phyloP scores from a whole-genome alignment of 495 filamentous ascomycete genomes.

The Annulohypoxylon nitens region DNA sequence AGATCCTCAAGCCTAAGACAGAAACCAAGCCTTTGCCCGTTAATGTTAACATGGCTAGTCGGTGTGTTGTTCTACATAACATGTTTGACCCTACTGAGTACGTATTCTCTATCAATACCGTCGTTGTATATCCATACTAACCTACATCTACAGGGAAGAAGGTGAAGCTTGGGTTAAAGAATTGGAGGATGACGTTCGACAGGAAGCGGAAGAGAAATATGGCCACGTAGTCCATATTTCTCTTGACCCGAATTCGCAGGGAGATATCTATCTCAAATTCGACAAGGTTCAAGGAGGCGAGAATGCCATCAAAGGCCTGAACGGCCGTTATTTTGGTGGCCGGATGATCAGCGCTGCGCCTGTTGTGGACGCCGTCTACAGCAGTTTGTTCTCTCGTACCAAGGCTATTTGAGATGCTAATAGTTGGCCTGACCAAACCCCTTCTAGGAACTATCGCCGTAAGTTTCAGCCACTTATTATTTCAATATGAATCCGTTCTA shows the following conservation, averaged over 20 bases:
- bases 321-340: slow-evolving; percentile 94
- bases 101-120: slow-evolving; percentile 52
- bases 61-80: slow-evolving; percentile 93
- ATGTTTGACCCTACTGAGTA: slow-evolving; percentile 96
- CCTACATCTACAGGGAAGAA: slow-evolving; percentile 73
- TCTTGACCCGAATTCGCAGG: slow-evolving; percentile 91
- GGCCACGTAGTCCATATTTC: slow-evolving; percentile 98
- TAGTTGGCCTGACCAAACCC: slow-evolving; percentile 55
- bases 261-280: slow-evolving; percentile 99
- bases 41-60: slow-evolving; percentile 91
- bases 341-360: slow-evolving; percentile 90
- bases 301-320: slow-evolving; percentile 97
- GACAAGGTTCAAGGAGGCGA: slow-evolving; percentile 93
- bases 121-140: slow-evolving; percentile 57
- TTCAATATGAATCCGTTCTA: background rate
- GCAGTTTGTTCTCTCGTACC: slow-evolving; percentile 91
- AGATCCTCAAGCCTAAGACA: slow-evolving; percentile 81
- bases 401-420: slow-evolving; percentile 76
- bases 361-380: slow-evolving; percentile 98
- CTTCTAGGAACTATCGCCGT: slow-evolving; percentile 57
- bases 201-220: slow-evolving; percentile 95
- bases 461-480: slow-evolving; percentile 18
- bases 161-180: slow-evolving; percentile 93
- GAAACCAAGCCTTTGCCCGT: slow-evolving; percentile 84
- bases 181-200: slow-evolving; percentile 91